Percentiles rank a stretch among this genome's conserved stretches.
phyloP scores from a whole-genome alignment of 257 asterid genomes.

The Nicotiana attenuata region DNA sequence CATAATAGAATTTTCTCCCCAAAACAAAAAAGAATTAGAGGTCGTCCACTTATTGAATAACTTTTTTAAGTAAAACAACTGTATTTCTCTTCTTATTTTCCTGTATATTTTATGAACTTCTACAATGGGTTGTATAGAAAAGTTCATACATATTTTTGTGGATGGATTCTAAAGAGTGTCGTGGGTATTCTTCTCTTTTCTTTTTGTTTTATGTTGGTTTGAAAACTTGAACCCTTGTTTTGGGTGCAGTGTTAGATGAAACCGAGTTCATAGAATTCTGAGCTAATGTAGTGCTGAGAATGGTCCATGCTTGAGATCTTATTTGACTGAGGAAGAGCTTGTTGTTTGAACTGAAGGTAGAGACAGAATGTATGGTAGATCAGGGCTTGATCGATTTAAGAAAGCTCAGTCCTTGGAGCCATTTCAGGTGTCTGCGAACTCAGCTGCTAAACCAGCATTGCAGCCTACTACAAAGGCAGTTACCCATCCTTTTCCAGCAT shows the following conservation, averaged over 20 bases:
- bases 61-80: not conserved
- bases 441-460: constrained; percentile 33
- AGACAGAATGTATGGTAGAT: constrained; percentile 68
- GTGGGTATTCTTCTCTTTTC: not conserved
- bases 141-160: not conserved
- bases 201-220: not conserved
- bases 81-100: not conserved
- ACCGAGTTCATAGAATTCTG: not conserved
- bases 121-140: not conserved
- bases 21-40: not conserved
- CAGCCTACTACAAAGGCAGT: constrained; percentile 21
- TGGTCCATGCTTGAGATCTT: constrained; percentile 4
- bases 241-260: not conserved
- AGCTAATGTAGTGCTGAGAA: not conserved
- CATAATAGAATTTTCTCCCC: not conserved
- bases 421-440: constrained; percentile 53
- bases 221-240: not conserved
- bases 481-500: constrained; percentile 24
- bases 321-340: not conserved
- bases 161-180: not conserved
- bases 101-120: not conserved
- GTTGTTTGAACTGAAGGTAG: not conserved
- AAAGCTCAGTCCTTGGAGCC: constrained; percentile 88
- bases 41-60: not conserved
- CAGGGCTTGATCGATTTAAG: constrained; percentile 90